Conservation (phyloP, 139 green algal species). For the Chlamydomonas sphaeroides region DNA sequence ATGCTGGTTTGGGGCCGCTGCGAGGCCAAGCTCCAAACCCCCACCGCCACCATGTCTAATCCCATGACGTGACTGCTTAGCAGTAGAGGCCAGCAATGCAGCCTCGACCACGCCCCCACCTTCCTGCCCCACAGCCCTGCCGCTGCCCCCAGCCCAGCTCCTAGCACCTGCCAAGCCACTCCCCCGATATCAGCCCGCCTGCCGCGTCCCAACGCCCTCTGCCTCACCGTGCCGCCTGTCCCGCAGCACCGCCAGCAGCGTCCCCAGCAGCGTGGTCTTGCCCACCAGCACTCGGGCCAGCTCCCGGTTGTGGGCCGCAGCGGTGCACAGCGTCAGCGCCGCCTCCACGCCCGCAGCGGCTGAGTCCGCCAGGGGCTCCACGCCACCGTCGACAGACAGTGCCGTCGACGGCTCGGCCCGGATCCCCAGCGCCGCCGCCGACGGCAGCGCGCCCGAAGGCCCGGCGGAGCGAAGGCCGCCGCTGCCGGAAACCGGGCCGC, state of each 20-base stretch:
- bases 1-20: too few relatives aligned
- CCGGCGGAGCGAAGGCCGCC: background rate
- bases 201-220: too few relatives aligned
- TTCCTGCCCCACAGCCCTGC: background rate
- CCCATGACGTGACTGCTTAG: too few relatives aligned
- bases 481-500: background rate
- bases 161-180: too few relatives aligned
- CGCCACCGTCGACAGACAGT: too few relatives aligned
- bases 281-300: conserved; percentile 43
- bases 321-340: conserved; percentile 38
- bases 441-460: background rate
- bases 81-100: too few relatives aligned
- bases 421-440: too few relatives aligned
- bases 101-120: too few relatives aligned
- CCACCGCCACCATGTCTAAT: too few relatives aligned
- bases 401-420: too few relatives aligned
- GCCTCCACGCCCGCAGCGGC: conserved; percentile 26
- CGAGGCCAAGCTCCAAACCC: too few relatives aligned
- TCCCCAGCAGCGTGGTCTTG: conserved; percentile 47
- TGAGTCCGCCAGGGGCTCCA: conserved; percentile 5
- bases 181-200: too few relatives aligned
- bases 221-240: conserved; percentile 6
- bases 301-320: conserved; percentile 35
- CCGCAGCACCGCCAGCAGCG: conserved; percentile 33
- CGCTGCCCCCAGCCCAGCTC: background rate